These are phyloP conservation scores for Carallia brachiata DNA, from an alignment of 345 rosid genomes.

Conservation along the genomic window DNA sequence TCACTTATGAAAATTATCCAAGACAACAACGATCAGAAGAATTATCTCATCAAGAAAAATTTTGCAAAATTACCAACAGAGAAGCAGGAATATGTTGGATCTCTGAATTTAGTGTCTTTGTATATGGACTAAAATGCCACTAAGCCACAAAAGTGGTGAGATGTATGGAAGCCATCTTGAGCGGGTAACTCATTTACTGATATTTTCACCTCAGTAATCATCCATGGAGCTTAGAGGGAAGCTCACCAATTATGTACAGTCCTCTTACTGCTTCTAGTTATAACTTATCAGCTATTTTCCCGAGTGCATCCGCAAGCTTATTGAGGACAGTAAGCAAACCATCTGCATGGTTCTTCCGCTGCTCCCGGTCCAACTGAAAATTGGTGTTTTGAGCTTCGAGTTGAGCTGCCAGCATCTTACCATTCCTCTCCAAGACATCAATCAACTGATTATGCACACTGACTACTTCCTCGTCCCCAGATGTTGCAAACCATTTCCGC, in stretches of 20 bases:
- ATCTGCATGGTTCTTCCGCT: conserved; percentile 67
- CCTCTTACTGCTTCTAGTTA: conserved; percentile 28
- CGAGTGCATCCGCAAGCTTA: conserved; percentile 87
- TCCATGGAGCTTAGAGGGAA: conserved; percentile 13
- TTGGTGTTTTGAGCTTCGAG: conserved; percentile 79
- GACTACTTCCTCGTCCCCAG: conserved; percentile 43
- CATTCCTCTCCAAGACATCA: conserved; percentile 67
- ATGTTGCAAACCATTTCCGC: conserved; percentile 47
- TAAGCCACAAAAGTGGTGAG: neutral
- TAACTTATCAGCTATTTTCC: conserved; percentile 84
- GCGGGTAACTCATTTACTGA: conserved; percentile 15
- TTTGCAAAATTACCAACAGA: conserved; percentile 8
- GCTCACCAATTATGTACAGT: conserved; percentile 36
- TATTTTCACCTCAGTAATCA: conserved; percentile 23
- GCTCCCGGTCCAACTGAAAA: conserved; percentile 73
- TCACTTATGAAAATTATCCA: too few species aligned
- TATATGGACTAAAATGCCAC: conserved; percentile 10
- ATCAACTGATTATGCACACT: conserved; percentile 51
- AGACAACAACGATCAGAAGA: too few species aligned
- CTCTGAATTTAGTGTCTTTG: conserved; percentile 22
- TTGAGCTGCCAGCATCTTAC: conserved; percentile 70
- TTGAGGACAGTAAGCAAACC: conserved; percentile 73
- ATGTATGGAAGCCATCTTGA: too few species aligned
- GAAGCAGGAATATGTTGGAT: conserved; percentile 16
- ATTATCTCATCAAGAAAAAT: neutral